Base-by-base conservation (phyloP, 305 asterid genomes). In the Rubia peregrina region DNA sequence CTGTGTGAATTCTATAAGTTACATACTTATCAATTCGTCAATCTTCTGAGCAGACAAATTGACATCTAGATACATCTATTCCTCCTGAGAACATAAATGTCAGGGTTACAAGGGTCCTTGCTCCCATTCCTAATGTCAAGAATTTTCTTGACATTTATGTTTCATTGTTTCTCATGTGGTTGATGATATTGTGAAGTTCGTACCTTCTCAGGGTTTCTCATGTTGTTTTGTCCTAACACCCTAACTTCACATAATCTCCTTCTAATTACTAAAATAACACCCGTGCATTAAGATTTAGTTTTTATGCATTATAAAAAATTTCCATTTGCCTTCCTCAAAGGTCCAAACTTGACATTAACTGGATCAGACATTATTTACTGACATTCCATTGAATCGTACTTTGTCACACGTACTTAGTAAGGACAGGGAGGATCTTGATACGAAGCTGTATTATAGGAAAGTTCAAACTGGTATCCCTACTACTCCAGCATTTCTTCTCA, bases 121-220 rank as follows among this genome's bases (percentile, higher is more conserved):
- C 38, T 33, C 38, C 38, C 38, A 33, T 4, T 33, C 38, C 38
- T 33, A 33, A 33, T 33, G 38, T 33, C 38, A 33, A 33, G 38
- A 33, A 33, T 33, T 33, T 33, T 33, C 38, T 33, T 33, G 5
- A 33, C 38, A 33, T 33, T 33, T 33, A 33, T 33, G 80, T 88
- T 26, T 26, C 30, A 26, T 26, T 26, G 30, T 26, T 82, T 95
- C 97, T 7, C 96, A 89, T 87, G 87, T 91, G 74, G 90, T 96
- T 59, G 97, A 91, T 75, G 96, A 91, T 78, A 87, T 86, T 76
- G 96, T 87, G 77, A 91, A 95, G 96, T 91, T 81, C 84, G 67
- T 38, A 77, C 69, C 75, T 73, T 68, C 70, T 77, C 71, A 61
- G 67, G n/a, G 30, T 21, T 33, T 33, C 70, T 30, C 56, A 43